phyloP scores from a whole-genome alignment of 805 yeast genomes.

The Ogataea pignaliae region DNA sequence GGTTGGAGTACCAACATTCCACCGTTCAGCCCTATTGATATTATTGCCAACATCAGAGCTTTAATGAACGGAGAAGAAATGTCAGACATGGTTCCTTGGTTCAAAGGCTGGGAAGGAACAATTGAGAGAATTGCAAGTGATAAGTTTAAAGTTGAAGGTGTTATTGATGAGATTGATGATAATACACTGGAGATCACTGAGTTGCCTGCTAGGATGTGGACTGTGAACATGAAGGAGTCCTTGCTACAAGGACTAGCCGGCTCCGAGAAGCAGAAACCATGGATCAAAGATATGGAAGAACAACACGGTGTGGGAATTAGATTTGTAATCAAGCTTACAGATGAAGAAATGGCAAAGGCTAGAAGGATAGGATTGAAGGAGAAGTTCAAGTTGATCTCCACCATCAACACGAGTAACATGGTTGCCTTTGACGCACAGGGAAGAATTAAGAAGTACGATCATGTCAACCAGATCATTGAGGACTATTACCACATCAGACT shows the following conservation, averaged over 20 bases:
- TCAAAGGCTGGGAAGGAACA: constrained; percentile 88
- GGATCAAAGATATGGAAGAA: constrained; percentile 94
- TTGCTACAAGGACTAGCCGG: constrained; percentile 69
- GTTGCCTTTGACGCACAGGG: constrained; percentile 93
- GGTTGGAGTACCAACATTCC: constrained; percentile 98
- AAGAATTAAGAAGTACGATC: constrained; percentile 75
- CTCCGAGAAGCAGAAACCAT: constrained; percentile 66
- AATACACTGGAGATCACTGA: constrained; percentile 86
- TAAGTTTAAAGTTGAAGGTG: constrained; percentile 73
- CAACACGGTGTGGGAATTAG: constrained; percentile 82
- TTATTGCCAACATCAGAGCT: constrained; percentile 67
- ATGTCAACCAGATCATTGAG: constrained; percentile 68
- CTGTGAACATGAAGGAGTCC: constrained; percentile 81
- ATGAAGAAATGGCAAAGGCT: constrained; percentile 82
- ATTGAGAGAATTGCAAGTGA: constrained; percentile 62
- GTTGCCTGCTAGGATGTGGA: constrained; percentile 91
- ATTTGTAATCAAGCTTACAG: constrained; percentile 69
- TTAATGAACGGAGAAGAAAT: constrained; percentile 70
- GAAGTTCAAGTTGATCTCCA: constrained; percentile 70
- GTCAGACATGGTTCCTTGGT: constrained; percentile 87
- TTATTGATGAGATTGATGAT: constrained; percentile 74
- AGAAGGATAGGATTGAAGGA: constrained; percentile 73
- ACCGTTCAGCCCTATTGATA: constrained; percentile 79
- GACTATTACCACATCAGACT: constrained; percentile 85
- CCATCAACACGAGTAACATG: constrained; percentile 78